Evolutionary conservation across 805 yeast genomes (phyloP), one percentile per base, ranked within the genome.

Genomic region (Candida sanyiensis): DNA sequence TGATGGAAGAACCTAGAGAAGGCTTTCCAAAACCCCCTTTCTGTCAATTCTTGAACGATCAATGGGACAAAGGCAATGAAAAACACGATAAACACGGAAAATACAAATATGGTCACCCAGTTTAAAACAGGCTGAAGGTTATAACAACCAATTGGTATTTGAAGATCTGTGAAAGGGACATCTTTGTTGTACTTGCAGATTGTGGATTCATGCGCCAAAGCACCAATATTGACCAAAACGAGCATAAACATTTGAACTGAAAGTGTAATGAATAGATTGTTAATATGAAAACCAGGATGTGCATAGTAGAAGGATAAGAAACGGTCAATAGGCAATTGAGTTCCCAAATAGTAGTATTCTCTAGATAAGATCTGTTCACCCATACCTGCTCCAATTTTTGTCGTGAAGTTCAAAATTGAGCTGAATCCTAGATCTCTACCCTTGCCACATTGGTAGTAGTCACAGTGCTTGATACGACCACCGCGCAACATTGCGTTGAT

Each of bases 311-410:
- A 90, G 0, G 97, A 86, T 37, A 90, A 62, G 63, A 90, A 89
- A 35, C 96, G 64, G 58, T 90, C 97, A 31, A 89, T 69, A 3
- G 96, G 95, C 39, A 90, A 66, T 50, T 80, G 86, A 2, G 96
- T 86, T 2, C 97, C 97, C 44, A 90, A 61, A 60, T 85, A 87
- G 58, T 81, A 90, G 61, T 89, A 87, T 54, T 90, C 97, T 53
- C 97, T 72, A 6, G 96, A 86, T 24, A 90, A 63, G 59, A 89
- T 73, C 59, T 90, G 97, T 58, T 90, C 97, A 7, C 97, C 97
- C 97, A 90, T 90, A 36, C 97, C 97, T 30, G 96, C 93, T 3
- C 97, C 97, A 57, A 90, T 89, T 63, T 90, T 90, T 3, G 96
- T 83, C 0, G 96, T 90, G 66, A 90, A 90, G 56, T 89, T 90